phyloP scores from a whole-genome alignment of 2,329 filamentous ascomycete genomes.

The Diaporthe caulivora region DNA sequence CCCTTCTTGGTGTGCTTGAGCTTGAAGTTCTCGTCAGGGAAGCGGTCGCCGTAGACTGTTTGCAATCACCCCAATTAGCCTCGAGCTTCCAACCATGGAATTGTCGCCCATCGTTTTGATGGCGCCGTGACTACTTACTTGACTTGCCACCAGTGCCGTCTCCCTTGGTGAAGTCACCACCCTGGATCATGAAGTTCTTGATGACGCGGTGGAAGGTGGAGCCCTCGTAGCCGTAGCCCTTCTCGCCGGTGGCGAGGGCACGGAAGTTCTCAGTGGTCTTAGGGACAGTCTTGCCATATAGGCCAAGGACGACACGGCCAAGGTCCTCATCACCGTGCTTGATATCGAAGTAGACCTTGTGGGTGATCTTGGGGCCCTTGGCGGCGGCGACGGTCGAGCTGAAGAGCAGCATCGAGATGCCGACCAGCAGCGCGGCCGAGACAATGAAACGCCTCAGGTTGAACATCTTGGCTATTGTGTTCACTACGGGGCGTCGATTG shows the following conservation, averaged over 20 bases:
- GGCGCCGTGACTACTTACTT: slow-evolving; percentile 64
- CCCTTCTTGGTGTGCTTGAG: slow-evolving; percentile 91
- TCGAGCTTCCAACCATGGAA: neutral
- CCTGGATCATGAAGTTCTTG: slow-evolving; percentile 93
- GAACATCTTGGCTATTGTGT: slow-evolving; percentile 71
- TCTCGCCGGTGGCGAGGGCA: slow-evolving; percentile 85
- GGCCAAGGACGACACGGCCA: slow-evolving; percentile 82
- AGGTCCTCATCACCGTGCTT: slow-evolving; percentile 79
- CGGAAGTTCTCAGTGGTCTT: slow-evolving; percentile 82
- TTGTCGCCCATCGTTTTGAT: neutral
- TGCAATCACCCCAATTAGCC: neutral
- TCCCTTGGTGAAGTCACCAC: slow-evolving; percentile 86
- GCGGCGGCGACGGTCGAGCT: slow-evolving; percentile 78
- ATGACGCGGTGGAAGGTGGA: slow-evolving; percentile 92
- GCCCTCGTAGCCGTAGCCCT: slow-evolving; percentile 86
- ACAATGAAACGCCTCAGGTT: slow-evolving; percentile 78
- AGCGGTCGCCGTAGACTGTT: slow-evolving; percentile 85
- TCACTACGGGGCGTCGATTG: slow-evolving; percentile 10
- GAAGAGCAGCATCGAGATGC: slow-evolving; percentile 81
- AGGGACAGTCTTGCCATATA: slow-evolving; percentile 89
- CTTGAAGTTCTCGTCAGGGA: slow-evolving; percentile 95
- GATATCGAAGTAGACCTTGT: slow-evolving; percentile 94
- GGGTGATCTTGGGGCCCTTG: slow-evolving; percentile 94
- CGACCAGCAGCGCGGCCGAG: slow-evolving; percentile 81
- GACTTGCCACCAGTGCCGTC: slow-evolving; percentile 89